Conservation (phyloP, 306 rosid genomes). For the Ceratonia siliqua region DNA sequence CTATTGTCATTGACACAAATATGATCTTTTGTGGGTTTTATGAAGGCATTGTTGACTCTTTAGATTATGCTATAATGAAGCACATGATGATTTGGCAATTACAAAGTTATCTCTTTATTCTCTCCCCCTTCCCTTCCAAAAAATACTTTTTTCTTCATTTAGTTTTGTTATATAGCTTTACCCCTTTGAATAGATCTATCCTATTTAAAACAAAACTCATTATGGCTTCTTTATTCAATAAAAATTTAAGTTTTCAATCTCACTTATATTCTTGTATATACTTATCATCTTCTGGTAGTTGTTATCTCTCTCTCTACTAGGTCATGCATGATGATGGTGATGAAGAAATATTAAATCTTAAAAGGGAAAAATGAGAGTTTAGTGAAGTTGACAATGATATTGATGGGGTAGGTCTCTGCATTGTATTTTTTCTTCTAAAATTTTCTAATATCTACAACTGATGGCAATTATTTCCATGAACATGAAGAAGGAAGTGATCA, state of each 20-base stretch:
- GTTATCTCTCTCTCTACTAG: too few relatives aligned
- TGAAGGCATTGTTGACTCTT: slow-evolving; percentile 62
- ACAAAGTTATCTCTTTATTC: slow-evolving; percentile 1
- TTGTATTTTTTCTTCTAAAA: slow-evolving; percentile 2
- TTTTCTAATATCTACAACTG: slow-evolving; percentile 20
- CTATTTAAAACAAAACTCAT: background rate
- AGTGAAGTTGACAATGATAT: slow-evolving; percentile 40
- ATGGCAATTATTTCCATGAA: slow-evolving; percentile 28
- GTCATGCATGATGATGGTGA: slow-evolving; percentile 76
- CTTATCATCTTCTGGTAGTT: slow-evolving; percentile 18
- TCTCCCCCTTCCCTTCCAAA: too few relatives aligned
- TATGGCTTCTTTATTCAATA: background rate
- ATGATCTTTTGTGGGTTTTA: slow-evolving; percentile 64
- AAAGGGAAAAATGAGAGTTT: slow-evolving; percentile 52
- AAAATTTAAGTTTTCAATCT: background rate
- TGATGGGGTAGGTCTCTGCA: slow-evolving; percentile 47
- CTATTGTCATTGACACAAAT: slow-evolving; percentile 13
- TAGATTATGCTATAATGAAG: slow-evolving; percentile 62
- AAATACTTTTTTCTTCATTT: too few relatives aligned
- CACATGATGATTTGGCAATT: slow-evolving; percentile 64
- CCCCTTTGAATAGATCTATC: slow-evolving; percentile 10
- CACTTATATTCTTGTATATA: background rate
- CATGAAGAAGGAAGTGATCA: slow-evolving; percentile 61
- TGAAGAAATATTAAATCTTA: slow-evolving; percentile 56
- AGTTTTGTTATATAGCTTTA: background rate